A percentile compares a stretch with the other conserved stretches of the same genome.
These are phyloP conservation scores for Hibiscus mutabilis DNA, from an alignment of 345 rosid species.

Conservation along the genomic window DNA sequence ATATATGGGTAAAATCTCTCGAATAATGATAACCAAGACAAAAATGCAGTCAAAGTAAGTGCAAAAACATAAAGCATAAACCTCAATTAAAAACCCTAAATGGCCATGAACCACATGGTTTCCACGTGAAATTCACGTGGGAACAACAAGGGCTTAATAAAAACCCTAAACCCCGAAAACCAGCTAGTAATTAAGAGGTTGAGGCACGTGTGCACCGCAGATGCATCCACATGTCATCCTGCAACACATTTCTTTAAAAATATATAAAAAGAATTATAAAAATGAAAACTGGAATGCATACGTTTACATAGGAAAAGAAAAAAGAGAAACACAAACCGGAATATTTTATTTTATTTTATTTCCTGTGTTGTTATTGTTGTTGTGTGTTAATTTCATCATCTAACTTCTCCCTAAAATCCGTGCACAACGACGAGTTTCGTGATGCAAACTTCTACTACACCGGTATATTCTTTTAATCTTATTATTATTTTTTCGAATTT, in stretches of 20 bases:
- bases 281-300: not conserved
- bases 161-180: not conserved
- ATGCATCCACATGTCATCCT: not conserved
- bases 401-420: not conserved
- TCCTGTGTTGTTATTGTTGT: too few species aligned
- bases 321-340: not conserved
- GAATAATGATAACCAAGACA: too few species aligned
- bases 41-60: not conserved
- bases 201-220: not conserved
- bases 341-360: not conserved
- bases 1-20: too few species aligned
- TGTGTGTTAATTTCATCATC: too few species aligned
- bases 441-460: slow-evolving; percentile 22
- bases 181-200: not conserved
- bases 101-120: not conserved
- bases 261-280: too few species aligned
- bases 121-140: not conserved
- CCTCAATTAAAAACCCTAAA: not conserved
- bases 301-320: not conserved
- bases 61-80: not conserved
- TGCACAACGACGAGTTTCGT: slow-evolving; percentile 26
- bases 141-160: not conserved
- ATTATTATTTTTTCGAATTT: not conserved
- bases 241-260: not conserved
- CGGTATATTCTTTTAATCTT: not conserved